Percentiles rank a stretch among this genome's conserved stretches.
These are phyloP conservation scores for Sporothrix schenckii DNA, from an alignment of 2,329 filamentous ascomycete species.

Conservation along the genomic window DNA sequence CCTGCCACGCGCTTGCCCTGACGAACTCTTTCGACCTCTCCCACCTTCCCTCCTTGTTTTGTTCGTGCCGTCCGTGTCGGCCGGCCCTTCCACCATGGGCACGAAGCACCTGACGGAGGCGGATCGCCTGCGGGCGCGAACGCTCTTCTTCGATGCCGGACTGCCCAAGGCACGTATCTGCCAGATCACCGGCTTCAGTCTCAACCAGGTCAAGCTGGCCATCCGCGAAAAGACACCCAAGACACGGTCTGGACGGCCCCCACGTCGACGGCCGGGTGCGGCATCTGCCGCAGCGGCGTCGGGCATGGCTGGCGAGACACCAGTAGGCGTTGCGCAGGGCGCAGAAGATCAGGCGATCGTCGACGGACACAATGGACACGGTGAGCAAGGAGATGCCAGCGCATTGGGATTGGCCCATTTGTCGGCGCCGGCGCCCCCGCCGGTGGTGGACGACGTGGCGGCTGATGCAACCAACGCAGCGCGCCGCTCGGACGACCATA, in stretches of 20 bases:
- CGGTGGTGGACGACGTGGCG: neutral
- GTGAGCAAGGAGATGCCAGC: neutral
- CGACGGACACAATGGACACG: neutral
- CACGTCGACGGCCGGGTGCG: slow-evolving; percentile 25
- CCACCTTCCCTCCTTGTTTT: neutral
- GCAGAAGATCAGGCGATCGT: neutral
- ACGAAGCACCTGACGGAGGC: slow-evolving; percentile 38
- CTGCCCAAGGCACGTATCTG: slow-evolving; percentile 35
- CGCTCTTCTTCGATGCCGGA: slow-evolving; percentile 35
- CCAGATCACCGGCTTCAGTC: slow-evolving; percentile 36
- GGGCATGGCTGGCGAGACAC: neutral
- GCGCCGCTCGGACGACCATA: neutral
- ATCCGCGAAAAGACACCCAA: slow-evolving; percentile 37
- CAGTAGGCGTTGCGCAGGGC: neutral
- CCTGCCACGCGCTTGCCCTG: slow-evolving; percentile 8
- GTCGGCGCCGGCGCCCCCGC: neutral
- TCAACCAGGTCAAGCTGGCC: slow-evolving; percentile 37
- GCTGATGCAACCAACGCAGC: neutral
- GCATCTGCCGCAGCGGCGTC: neutral
- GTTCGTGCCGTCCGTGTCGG: neutral
- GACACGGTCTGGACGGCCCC: slow-evolving; percentile 34
- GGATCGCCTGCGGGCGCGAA: slow-evolving; percentile 35
- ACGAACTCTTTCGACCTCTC: neutral
- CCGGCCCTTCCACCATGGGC: slow-evolving; percentile 30
- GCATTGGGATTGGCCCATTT: neutral